These are phyloP conservation scores for Arthrobotrys megalospora DNA, from an alignment of 2,329 filamentous ascomycete genomes.

Conservation along the genomic window DNA sequence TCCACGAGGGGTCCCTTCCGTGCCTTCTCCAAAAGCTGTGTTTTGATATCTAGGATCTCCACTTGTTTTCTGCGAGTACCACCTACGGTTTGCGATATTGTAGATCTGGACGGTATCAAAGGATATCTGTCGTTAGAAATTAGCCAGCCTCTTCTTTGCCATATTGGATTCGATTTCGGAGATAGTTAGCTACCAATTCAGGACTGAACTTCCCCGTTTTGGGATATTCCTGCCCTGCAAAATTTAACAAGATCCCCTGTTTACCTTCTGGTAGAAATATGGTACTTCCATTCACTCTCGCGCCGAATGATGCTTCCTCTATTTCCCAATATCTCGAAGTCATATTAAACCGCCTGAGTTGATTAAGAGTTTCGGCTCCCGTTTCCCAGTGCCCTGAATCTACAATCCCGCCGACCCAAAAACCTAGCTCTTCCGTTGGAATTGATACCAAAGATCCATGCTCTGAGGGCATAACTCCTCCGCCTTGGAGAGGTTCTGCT, in stretches of 20 bases:
- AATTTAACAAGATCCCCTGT: constrained; percentile 24
- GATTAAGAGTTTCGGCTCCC: background rate
- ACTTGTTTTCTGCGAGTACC: constrained; percentile 24
- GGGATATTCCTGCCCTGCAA: constrained; percentile 21
- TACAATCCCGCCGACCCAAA: constrained; percentile 23
- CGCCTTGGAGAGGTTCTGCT: background rate
- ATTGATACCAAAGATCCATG: constrained; percentile 20
- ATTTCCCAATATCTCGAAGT: constrained; percentile 4
- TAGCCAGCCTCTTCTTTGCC: background rate
- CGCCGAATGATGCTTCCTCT: constrained; percentile 10
- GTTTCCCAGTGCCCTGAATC: too few relatives aligned
- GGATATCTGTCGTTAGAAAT: background rate
- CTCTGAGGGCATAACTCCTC: background rate
- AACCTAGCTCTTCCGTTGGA: background rate
- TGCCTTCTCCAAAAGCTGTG: background rate
- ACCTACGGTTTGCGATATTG: constrained; percentile 22
- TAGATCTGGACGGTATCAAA: constrained; percentile 26
- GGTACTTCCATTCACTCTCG: constrained; percentile 12
- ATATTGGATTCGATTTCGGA: background rate
- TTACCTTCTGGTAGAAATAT: constrained; percentile 6
- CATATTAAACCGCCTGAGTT: constrained; percentile 14
- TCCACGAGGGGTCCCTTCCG: constrained; percentile 18
- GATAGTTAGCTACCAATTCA: background rate
- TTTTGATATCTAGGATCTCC: background rate
- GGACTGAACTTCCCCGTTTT: too few relatives aligned